These are phyloP conservation scores for Aaosphaeria arxii DNA, from an alignment of 2,329 filamentous ascomycete species.

Conservation along the genomic window DNA sequence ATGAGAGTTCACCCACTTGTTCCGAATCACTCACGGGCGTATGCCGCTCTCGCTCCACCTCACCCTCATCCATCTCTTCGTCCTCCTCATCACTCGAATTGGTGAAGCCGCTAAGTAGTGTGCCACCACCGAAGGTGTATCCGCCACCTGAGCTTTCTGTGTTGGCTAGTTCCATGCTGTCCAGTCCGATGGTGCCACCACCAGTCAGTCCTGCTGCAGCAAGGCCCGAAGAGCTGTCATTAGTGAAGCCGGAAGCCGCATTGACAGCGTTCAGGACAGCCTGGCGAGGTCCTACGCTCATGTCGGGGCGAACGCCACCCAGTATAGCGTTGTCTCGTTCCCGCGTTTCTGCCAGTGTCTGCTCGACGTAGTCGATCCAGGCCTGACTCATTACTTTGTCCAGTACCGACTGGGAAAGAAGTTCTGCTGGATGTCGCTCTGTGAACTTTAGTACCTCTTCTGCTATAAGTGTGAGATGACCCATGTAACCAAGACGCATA, in stretches of 20 bases:
- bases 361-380: constrained; percentile 94
- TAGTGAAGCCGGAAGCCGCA: constrained; percentile 55
- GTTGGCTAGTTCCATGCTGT: constrained; percentile 65
- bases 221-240: constrained; percentile 56
- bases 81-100: constrained; percentile 96
- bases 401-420: constrained; percentile 78
- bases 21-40: constrained; percentile 54
- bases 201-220: constrained; percentile 80
- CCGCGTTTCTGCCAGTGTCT: constrained; percentile 85
- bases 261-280: constrained; percentile 62
- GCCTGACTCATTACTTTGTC: constrained; percentile 85
- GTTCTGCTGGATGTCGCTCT: constrained; percentile 84
- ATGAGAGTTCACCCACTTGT: constrained; percentile 65
- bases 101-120: constrained; percentile 84
- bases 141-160: constrained; percentile 64
- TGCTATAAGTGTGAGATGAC: constrained; percentile 91
- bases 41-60: constrained; percentile 60
- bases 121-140: constrained; percentile 70
- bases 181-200: constrained; percentile 51
- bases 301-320: constrained; percentile 88
- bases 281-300: constrained; percentile 75
- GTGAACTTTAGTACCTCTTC: constrained; percentile 99
- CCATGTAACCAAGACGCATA: constrained; percentile 97
- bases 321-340: constrained; percentile 98
- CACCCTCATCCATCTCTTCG: constrained; percentile 84